A percentile compares a stretch with the other conserved stretches of the same genome.
phyloP scores from a whole-genome alignment of 192 early-diverging fungal genomes.

The Ambispora gerdemannii region DNA sequence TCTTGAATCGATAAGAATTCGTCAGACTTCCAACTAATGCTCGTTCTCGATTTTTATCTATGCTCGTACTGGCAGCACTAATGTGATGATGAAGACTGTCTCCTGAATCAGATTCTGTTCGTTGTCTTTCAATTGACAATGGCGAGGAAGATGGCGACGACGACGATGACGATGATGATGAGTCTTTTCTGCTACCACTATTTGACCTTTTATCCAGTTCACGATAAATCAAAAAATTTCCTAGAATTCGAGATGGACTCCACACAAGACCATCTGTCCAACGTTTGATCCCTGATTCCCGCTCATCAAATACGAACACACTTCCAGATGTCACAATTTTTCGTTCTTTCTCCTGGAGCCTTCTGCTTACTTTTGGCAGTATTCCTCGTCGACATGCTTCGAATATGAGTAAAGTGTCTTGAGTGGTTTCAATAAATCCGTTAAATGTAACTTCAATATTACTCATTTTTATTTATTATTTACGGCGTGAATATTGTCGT shows the following conservation, averaged over 20 bases:
- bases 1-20: slow-evolving; percentile 56
- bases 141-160: slow-evolving; percentile 37
- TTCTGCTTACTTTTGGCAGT: slow-evolving; percentile 63
- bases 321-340: slow-evolving; percentile 69
- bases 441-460: slow-evolving; percentile 56
- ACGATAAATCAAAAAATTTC: slow-evolving; percentile 79
- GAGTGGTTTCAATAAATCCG: slow-evolving; percentile 70
- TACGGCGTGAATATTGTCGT: no score
- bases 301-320: slow-evolving; percentile 84
- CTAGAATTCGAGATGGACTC: slow-evolving; percentile 80
- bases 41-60: slow-evolving; percentile 51
- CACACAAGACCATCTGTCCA: slow-evolving; percentile 85
- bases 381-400: slow-evolving; percentile 72
- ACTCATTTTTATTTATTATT: slow-evolving; percentile 37
- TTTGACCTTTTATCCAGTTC: slow-evolving; percentile 56
- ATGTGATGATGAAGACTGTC: background rate
- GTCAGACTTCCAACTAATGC: slow-evolving; percentile 55
- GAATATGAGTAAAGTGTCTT: slow-evolving; percentile 75
- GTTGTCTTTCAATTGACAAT: slow-evolving; percentile 24
- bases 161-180: slow-evolving; percentile 46
- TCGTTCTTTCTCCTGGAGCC: slow-evolving; percentile 72
- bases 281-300: slow-evolving; percentile 77
- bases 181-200: slow-evolving; percentile 50
- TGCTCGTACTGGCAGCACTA: slow-evolving; percentile 18
- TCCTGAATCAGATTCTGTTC: no score